A percentile compares a stretch with the other conserved stretches of the same genome.
Evolutionary conservation across 2,329 filamentous ascomycete species (phyloP).

Genomic region (Hymenoscyphus fructigenus): DNA sequence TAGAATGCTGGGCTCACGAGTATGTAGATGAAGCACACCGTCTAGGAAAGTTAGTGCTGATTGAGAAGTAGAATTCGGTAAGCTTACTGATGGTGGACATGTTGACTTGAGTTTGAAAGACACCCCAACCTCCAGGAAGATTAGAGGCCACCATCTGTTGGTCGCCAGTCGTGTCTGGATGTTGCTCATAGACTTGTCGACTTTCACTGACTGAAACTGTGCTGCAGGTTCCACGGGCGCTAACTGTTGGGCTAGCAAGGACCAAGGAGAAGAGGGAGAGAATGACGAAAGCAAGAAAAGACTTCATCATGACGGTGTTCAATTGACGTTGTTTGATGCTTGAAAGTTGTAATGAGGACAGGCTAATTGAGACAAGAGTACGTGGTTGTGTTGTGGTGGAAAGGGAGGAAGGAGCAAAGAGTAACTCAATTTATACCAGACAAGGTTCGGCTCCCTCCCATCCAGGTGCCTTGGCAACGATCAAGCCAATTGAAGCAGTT

Average conservation of each 20-base stretch:
- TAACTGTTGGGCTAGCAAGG: not conserved
- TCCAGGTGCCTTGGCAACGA: not conserved
- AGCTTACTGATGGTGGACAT: not conserved
- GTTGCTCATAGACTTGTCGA: not conserved
- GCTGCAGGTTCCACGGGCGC: not conserved
- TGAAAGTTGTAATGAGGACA: not conserved
- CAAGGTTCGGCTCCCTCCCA: not conserved
- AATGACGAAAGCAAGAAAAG: not conserved
- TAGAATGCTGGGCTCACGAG: not conserved
- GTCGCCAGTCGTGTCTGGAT: not conserved
- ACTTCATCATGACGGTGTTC: not conserved
- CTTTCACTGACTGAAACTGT: not conserved
- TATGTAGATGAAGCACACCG: not conserved
- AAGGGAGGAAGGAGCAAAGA: not conserved
- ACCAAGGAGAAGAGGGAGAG: not conserved
- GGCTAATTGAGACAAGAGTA: not conserved
- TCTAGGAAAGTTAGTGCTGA: not conserved
- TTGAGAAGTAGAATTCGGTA: not conserved
- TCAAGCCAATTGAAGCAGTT: no score
- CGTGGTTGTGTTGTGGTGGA: not conserved
- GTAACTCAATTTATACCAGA: not conserved
- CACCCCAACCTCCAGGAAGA: not conserved
- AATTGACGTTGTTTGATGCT: not conserved
- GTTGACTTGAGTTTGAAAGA: conserved; percentile 1
- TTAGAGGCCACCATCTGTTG: not conserved